Evolutionary conservation across 768 basidiomycete species (phyloP), one percentile per base, ranked within the genome.

Genomic region (Boletus subparvulus): DNA sequence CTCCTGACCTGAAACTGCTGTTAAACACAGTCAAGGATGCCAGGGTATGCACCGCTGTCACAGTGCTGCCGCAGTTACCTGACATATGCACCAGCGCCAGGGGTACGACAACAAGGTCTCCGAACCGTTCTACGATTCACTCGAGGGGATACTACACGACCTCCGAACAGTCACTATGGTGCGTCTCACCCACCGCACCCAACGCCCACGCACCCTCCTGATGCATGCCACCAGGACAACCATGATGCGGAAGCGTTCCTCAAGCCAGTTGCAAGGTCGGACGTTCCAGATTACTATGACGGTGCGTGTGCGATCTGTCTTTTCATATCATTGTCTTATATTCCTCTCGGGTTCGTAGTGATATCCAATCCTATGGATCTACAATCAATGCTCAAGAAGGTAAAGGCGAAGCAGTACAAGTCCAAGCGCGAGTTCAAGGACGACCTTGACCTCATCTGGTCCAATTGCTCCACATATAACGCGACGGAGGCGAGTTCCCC

Each of bases 281-380:
- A 98, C 64, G 90, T 88, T 13, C 92, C 93, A 41, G 94, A 98
- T 74, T 99, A 99, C 68, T 88, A 93, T 74, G 90, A 94, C 45
- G 83, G 96, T 93, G 60, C 56, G 87, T 76, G 42, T 46, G 13
- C 52, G 37, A 37, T 54, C 46, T 12, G 1, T 43, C 50, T 42
- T 52, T 35, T 33, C 37, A 44, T 36, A 44, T 1, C 42, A 35
- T 44, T 40, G 19, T 50, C 35, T 56, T 55, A 63, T 58, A 39
- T 44, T 24, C 6, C n/a, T 14, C 45, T 44, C 19, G 53, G 17
- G 48, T 36, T 62, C 21, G 12, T 66, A 98, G 97, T 96, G 63
- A 97, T 99, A 71, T 75, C 87, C 53, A 86, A 86, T 60, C 94
- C 97, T 6, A 99, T 99, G 97, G 97, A 99, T 76, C 79, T 98